A percentile compares a stretch with the other conserved stretches of the same genome.
phyloP scores from a whole-genome alignment of 176 grass and related monocot genomes.

The Microstegium vimineum region DNA sequence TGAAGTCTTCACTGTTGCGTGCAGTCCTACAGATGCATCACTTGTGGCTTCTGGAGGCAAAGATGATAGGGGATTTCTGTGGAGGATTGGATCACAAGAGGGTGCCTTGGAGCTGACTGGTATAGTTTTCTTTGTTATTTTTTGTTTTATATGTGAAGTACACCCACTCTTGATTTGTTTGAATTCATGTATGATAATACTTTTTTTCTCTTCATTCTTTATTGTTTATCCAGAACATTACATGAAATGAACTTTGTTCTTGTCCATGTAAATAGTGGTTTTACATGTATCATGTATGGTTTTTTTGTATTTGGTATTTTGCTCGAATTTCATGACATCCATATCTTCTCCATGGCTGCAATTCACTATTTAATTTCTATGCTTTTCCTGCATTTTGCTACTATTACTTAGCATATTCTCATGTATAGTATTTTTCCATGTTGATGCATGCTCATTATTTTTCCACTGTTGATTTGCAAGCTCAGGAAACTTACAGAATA shows the following conservation, averaged over 20 bases:
- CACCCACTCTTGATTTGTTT: neutral
- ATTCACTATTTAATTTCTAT: neutral
- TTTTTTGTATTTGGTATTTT: neutral
- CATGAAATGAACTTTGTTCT: neutral
- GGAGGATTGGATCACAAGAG: constrained; percentile 73
- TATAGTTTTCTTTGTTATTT: neutral
- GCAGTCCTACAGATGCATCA: constrained; percentile 65
- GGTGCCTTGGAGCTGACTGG: constrained; percentile 56
- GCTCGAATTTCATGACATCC: neutral
- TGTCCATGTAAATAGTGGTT: neutral
- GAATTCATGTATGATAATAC: neutral
- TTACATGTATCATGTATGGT: neutral
- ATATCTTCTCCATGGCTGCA: neutral
- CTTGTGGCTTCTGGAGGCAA: constrained; percentile 85
- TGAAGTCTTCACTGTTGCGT: constrained; percentile 69
- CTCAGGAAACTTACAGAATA: constrained; percentile 13
- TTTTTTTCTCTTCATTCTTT: neutral
- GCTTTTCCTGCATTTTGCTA: neutral
- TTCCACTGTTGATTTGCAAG: neutral
- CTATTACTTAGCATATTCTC: neutral
- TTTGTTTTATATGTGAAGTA: neutral
- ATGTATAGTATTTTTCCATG: neutral
- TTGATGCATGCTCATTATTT: neutral
- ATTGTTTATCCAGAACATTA: neutral
- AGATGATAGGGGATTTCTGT: constrained; percentile 89